Evolutionary conservation across 2,329 filamentous ascomycete species (phyloP), one percentile per base, ranked within the genome.

Genomic region (Orbilia oligospora): DNA sequence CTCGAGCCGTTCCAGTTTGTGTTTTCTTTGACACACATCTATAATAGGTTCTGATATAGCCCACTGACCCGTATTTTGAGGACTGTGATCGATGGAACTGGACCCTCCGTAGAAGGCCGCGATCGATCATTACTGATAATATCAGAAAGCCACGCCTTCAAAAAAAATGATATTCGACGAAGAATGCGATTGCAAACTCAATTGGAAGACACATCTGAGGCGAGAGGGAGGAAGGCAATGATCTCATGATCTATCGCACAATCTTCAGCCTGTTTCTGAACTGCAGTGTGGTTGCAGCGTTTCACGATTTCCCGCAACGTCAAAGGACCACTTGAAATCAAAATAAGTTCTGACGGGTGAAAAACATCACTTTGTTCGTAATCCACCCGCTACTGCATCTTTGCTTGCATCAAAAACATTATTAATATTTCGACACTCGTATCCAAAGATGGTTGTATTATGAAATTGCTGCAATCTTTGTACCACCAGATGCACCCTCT

Each of bases 271-370:
- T 36, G 56, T 61, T 61, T 44, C 56, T 44, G 36, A 10, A 61
- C 56, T 61, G 56, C 56, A 61, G 56, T 44, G 36, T 64, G 38
- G 58, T 48, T 64, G n/a, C 24, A 49, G 53, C 58, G 64, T 75
- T 64, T 75, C 71, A 69, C 64, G 48, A 69, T 69, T 68, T 69
- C 71, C 70, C 70, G 48, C 70, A 49, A 20, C 68, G 53, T 41
- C 71, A 61, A 67, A 22, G 20, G n/a, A 27, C 5, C 3, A 48
- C 27, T 6, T 12, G 9, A 18, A 30, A 30, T 6, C 3, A 3
- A 30, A 3, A 6, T 30, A 30, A 30, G 3, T 30, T 30, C 6
- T n/a, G n/a, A n/a, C n/a, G n/a, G n/a, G n/a, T n/a, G n/a, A n/a
- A n/a, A n/a, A n/a, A n/a, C n/a, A n/a, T n/a, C n/a, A n/a, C n/a